Base-by-base conservation (phyloP, 2,329 filamentous ascomycete genomes). In the Xenoacremonium recifei region DNA sequence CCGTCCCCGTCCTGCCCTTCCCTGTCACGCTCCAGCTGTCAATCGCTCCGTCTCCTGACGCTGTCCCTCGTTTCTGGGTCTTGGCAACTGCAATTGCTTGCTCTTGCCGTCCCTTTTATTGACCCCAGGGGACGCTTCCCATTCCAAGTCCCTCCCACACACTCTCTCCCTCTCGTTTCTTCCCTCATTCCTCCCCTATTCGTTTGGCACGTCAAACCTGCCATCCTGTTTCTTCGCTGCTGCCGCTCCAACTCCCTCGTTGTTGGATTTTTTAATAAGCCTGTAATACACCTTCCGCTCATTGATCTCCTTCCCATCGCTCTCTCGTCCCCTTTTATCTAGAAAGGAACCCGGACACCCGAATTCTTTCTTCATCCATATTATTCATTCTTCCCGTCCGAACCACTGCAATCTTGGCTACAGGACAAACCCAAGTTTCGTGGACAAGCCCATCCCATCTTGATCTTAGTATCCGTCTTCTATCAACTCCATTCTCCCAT, bases 211-310 rank as follows among this genome's bases (percentile, higher is more conserved):
- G 40, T 23, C 34, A 23, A 33, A 18, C 38, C 48, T 18, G 37
- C 38, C 35, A 42, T 50, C 41, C 33, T 51, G 48, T 53, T 58
- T 54, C 44, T 57, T 60, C 52, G 45, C 54, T 55, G 41, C 32
- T 35, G 4, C 35, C 38, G 18, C 17, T 55, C 60, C 62, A 61
- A 65, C 58, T 59, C 64, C 42, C 59, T 67, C 64, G 57, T 60
- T 67, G 55, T 64, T 65, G 64, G 63, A 46, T 50, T 55, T 57
- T 54, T 48, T 52, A 49, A 34, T 48, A 32, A 27, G 37, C n/a
- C 47, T 54, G 35, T 54, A 57, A 56, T 57, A 41, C 47, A 29
- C 37, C 33, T 49, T 47, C 37, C 42, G 43, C 45, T 41, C 44
- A 29, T 40, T 55, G 45, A 53, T 35, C 35, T 58, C 53, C 23